Evolutionary conservation across 1,284 basidiomycete genomes (phyloP).

Genomic region (Apiotrichum siamense): DNA sequence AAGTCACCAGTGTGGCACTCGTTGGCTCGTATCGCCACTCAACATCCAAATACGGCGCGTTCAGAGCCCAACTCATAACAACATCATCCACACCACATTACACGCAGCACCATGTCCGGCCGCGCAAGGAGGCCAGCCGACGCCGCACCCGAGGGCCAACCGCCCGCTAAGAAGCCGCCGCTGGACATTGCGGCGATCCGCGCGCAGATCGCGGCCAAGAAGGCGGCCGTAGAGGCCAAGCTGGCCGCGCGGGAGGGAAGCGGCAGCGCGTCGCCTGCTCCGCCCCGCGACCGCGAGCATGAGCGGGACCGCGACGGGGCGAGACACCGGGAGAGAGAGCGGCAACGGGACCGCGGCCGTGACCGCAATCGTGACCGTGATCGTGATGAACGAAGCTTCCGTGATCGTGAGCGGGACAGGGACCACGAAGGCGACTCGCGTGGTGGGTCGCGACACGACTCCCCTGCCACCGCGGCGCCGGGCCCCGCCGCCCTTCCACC

Average conservation of each 20-base stretch:
- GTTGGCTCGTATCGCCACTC: neutral
- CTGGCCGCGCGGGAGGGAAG: slow-evolving; percentile 44
- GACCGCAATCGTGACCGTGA: neutral
- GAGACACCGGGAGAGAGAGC: neutral
- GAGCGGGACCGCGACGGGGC: neutral
- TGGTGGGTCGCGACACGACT: neutral
- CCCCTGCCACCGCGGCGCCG: slow-evolving; percentile 25
- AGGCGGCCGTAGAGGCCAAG: slow-evolving; percentile 65
- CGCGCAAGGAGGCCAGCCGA: slow-evolving; percentile 8
- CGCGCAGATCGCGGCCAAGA: slow-evolving; percentile 76
- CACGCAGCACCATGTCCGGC: slow-evolving; percentile 5
- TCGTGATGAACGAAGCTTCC: neutral
- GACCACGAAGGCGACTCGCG: slow-evolving; percentile 16
- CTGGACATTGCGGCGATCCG: slow-evolving; percentile 31
- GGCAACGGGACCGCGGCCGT: neutral
- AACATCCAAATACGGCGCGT: neutral
- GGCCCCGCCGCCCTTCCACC: slow-evolving; percentile 46
- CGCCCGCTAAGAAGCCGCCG: slow-evolving; percentile 18
- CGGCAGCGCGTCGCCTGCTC: slow-evolving; percentile 20
- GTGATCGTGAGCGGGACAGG: neutral
- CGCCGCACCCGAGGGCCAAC: slow-evolving; percentile 16
- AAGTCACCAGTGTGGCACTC: neutral
- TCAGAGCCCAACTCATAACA: neutral
- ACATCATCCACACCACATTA: neutral
- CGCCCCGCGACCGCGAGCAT: slow-evolving; percentile 2